A percentile compares a stretch with the other conserved stretches of the same genome.
Conservation (phyloP, 2,329 filamentous ascomycete genomes). For the Elsinoe necatrix region DNA sequence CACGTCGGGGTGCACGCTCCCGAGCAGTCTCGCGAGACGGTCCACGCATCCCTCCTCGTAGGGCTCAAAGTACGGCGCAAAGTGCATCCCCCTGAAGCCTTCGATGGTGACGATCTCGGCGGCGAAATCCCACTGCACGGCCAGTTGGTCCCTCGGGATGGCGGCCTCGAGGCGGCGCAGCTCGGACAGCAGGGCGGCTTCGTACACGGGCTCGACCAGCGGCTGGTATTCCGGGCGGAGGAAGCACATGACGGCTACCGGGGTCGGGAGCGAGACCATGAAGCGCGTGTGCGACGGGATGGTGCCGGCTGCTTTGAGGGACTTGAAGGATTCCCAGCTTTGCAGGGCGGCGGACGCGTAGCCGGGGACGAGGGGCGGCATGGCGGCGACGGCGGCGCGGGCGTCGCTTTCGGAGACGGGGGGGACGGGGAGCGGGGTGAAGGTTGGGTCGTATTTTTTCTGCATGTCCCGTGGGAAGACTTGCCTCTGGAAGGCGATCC, state of each 20-base stretch:
- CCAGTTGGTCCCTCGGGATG: conserved; percentile 31
- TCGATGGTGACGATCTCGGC: conserved; percentile 30
- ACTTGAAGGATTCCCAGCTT: conserved; percentile 29
- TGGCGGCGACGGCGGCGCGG: conserved; percentile 10
- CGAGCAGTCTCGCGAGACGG: conserved; percentile 28
- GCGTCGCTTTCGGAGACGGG: conserved; percentile 9
- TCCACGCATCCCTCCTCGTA: conserved; percentile 30
- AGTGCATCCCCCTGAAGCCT: conserved; percentile 19
- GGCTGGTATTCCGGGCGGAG: conserved; percentile 24
- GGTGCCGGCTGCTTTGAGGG: conserved; percentile 26
- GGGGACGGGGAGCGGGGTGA: not conserved
- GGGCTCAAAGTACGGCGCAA: conserved; percentile 30
- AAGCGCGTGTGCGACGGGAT: conserved; percentile 27
- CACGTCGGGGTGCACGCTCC: conserved; percentile 30
- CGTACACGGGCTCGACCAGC: conserved; percentile 29
- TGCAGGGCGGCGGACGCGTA: conserved; percentile 30
- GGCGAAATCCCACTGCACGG: conserved; percentile 32
- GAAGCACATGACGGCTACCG: conserved; percentile 19
- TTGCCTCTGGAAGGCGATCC: conserved; percentile 29
- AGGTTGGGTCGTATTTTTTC: conserved; percentile 9
- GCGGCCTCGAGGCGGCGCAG: conserved; percentile 26
- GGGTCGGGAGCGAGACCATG: conserved; percentile 30
- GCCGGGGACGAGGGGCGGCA: conserved; percentile 23
- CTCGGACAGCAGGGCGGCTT: conserved; percentile 26
- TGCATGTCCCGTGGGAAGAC: conserved; percentile 23